phyloP scores from a whole-genome alignment of 345 rosid species.

The Punica granatum region DNA sequence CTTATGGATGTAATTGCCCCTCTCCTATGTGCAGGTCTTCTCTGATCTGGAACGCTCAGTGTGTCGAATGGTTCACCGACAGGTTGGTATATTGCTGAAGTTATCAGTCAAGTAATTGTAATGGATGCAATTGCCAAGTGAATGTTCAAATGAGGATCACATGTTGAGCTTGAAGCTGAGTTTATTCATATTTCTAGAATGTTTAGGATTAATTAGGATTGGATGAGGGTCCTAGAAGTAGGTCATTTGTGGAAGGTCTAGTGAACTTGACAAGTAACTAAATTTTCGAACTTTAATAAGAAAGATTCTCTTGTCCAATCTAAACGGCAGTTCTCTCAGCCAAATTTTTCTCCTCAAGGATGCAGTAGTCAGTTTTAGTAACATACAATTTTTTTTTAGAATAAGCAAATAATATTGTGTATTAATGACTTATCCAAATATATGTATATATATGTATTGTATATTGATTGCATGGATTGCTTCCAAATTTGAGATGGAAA shows the following conservation, averaged over 20 bases:
- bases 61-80: slow-evolving; percentile 92
- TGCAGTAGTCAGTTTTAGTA: neutral
- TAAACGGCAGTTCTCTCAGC: neutral
- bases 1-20: neutral
- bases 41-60: slow-evolving; percentile 92
- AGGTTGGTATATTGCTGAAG: slow-evolving; percentile 40
- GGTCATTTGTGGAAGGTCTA: neutral
- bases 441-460: no score
- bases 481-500: neutral
- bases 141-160: slow-evolving; percentile 2
- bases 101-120: neutral
- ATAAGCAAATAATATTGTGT: no score
- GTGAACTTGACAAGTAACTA: neutral
- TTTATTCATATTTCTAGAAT: neutral
- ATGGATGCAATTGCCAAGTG: neutral
- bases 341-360: neutral
- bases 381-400: neutral
- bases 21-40: slow-evolving; percentile 50
- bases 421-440: no score
- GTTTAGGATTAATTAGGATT: neutral
- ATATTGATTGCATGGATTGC: neutral
- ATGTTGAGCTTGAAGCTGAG: neutral
- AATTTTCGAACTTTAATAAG: neutral
- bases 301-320: neutral
- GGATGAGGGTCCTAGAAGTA: neutral